phyloP scores from a whole-genome alignment of 2,329 filamentous ascomycete genomes.

The Trichoderma sp. region DNA sequence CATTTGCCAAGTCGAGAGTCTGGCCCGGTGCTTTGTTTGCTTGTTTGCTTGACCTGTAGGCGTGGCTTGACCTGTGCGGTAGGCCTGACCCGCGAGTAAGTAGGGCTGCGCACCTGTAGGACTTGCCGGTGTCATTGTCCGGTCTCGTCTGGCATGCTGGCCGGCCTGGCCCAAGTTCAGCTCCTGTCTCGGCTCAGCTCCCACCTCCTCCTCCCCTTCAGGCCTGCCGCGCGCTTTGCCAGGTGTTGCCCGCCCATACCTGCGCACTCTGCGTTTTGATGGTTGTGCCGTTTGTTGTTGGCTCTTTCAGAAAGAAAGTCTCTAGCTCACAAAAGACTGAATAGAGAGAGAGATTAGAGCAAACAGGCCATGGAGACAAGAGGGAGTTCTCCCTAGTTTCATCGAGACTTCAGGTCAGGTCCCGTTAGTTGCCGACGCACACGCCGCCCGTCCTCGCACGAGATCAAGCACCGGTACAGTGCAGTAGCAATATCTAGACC shows the following conservation, averaged over 20 bases:
- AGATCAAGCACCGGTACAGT: background rate
- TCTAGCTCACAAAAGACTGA: background rate
- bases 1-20: background rate
- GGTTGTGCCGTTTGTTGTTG: background rate
- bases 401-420: background rate
- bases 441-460: background rate
- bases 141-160: too few relatives aligned
- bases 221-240: background rate
- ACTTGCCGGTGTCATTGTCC: background rate
- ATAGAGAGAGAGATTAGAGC: background rate
- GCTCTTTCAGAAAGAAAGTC: background rate
- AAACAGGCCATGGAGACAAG: background rate
- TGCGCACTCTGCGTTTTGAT: too few relatives aligned
- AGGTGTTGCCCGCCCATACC: too few relatives aligned
- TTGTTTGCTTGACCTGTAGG: too few relatives aligned
- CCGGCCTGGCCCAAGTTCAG: too few relatives aligned
- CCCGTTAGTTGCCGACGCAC: background rate
- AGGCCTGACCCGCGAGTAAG: too few relatives aligned
- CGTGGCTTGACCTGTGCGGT: too few relatives aligned
- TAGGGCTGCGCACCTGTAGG: background rate
- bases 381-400: background rate
- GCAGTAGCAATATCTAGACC: too few relatives aligned
- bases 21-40: background rate
- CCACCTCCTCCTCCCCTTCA: background rate
- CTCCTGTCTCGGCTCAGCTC: background rate